Percentiles rank a stretch among this genome's conserved stretches.
Conservation (phyloP, 1,139 yeast genomes). For the Geotrichum bryndzae region DNA sequence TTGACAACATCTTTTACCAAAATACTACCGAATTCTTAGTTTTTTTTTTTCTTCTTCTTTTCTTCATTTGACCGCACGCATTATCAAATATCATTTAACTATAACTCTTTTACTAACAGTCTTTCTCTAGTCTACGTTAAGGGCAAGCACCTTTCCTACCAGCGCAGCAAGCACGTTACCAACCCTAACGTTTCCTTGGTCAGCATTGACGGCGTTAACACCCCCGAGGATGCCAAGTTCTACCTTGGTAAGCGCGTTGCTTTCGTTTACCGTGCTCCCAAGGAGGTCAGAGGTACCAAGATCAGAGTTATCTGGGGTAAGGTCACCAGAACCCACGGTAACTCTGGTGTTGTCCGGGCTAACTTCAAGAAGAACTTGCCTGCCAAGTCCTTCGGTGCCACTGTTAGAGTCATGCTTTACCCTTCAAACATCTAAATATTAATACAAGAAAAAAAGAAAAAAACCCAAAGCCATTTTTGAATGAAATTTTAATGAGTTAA, state of each 20-base stretch:
- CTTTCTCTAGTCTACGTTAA: slow-evolving; percentile 81
- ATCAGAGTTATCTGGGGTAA: slow-evolving; percentile 99
- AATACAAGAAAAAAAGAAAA: neutral
- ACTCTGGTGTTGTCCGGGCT: slow-evolving; percentile 97
- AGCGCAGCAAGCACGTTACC: slow-evolving; percentile 97
- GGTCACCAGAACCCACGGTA: slow-evolving; percentile 96
- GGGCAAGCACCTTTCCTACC: slow-evolving; percentile 99
- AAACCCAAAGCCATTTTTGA: neutral
- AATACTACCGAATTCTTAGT: neutral
- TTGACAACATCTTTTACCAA: neutral
- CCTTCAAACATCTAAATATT: slow-evolving; percentile 92
- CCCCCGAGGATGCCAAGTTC: slow-evolving; percentile 93
- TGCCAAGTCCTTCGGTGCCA: slow-evolving; percentile 99
- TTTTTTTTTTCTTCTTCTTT: too few relatives aligned
- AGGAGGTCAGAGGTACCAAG: slow-evolving; percentile 97
- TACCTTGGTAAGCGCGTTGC: slow-evolving; percentile 99
- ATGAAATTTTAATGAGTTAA: neutral
- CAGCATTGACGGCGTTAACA: slow-evolving; percentile 91
- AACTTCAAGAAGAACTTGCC: slow-evolving; percentile 98
- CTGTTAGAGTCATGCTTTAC: slow-evolving; percentile 99
- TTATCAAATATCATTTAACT: neutral
- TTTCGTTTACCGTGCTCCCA: slow-evolving; percentile 97
- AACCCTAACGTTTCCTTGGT: slow-evolving; percentile 97
- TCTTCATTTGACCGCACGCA: neutral
- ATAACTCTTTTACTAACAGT: neutral